Conservation (phyloP, 1,284 basidiomycete species). For the Ceratobasidium sp. region DNA sequence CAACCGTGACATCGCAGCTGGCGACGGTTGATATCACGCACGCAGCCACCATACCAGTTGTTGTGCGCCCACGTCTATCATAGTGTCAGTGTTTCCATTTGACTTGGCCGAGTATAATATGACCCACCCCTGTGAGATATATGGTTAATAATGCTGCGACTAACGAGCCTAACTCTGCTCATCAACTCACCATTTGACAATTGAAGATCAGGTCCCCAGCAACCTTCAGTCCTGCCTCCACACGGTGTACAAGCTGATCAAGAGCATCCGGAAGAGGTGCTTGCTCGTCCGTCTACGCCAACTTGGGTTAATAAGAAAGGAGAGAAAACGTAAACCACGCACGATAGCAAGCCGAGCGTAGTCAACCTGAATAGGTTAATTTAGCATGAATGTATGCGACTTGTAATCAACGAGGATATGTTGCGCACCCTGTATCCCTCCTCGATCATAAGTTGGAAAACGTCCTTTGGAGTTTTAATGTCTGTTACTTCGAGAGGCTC, state of each 20-base stretch:
- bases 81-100: not conserved
- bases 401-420: not conserved
- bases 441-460: slow-evolving; percentile 77
- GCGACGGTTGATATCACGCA: slow-evolving; percentile 87
- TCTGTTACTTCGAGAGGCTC: slow-evolving; percentile 87
- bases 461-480: slow-evolving; percentile 93
- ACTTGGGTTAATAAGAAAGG: slow-evolving; percentile 3
- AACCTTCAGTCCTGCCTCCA: slow-evolving; percentile 72
- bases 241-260: slow-evolving; percentile 80
- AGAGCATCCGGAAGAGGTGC: slow-evolving; percentile 91
- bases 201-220: slow-evolving; percentile 85
- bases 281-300: slow-evolving; percentile 90
- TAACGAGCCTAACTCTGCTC: no score
- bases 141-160: no score
- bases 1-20: slow-evolving; percentile 66
- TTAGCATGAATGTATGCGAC: slow-evolving; percentile 26
- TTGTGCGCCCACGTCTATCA: slow-evolving; percentile 68
- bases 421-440: slow-evolving; percentile 81
- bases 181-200: slow-evolving; percentile 82
- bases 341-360: slow-evolving; percentile 91
- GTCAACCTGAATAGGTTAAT: slow-evolving; percentile 72
- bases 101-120: not conserved
- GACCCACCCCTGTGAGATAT: slow-evolving; percentile 36
- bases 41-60: slow-evolving; percentile 94
- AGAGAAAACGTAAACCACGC: slow-evolving; percentile 16